Evolutionary conservation across 345 rosid species (phyloP), one percentile per base, ranked within the genome.

Genomic region (Bruguiera parviflora): DNA sequence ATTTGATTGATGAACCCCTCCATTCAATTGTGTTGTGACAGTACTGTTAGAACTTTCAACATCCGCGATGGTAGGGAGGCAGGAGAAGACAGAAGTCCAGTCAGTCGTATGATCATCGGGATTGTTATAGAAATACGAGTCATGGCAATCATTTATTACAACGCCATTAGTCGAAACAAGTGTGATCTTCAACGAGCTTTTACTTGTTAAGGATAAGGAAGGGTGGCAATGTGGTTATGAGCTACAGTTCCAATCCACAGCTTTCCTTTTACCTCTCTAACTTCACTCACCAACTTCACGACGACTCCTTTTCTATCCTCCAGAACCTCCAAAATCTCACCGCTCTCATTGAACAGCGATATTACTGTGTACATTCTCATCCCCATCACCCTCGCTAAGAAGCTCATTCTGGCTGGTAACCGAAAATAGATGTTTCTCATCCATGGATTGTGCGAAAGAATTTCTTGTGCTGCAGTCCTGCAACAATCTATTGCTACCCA

Each of bases 401-500:
- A 58, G 74, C 82, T 84, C 92, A 95, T 84, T 32, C 75, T 75
- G 33, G 89, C 71, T 0, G 98, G 99, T 47, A 92, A 75, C 65
- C 98, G 76, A 66, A 95, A 95, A 76, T 91, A 91, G 61, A 93
- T 21, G 64, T 80, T 85, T 75, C 77, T 87, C 22, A 95, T 75
- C 98, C 98, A 95, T 33, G 99, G 98, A 70, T 88, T 84, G 58
- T 81, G 72, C 7, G 90, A 59, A 5, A 95, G 88, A 39, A 90
- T 68, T 66, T 95, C 94, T 62, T 95, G 97, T 29, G 96, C 87
- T 3, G 85, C 85, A 1, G 96, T 95, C 63, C 96, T 67, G 79
- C 99, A 95, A 71, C 99, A 92, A 60, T 90, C 97, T 64, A 95
- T 92, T 19, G 99, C 99, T 37, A 95, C 97, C 99, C 99, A 95